A percentile compares a stretch with the other conserved stretches of the same genome.
Evolutionary conservation across 2,329 filamentous ascomycete genomes (phyloP).

Genomic region (Herpotrichia juniperi): DNA sequence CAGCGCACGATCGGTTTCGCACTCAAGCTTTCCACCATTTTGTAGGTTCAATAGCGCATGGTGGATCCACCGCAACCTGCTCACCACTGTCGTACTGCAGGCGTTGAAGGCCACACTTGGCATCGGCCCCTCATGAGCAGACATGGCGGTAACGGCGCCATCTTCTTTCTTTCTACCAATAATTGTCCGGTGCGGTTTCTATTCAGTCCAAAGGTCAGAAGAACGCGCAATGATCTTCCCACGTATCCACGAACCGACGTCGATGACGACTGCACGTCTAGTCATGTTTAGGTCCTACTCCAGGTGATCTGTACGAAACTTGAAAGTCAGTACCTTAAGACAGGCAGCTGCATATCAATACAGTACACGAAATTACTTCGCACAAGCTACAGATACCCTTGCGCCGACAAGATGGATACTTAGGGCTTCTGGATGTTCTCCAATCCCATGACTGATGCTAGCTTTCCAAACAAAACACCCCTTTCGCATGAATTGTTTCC

Average conservation of each 20-base stretch:
- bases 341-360: no score
- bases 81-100: background rate
- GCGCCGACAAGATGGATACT: no score
- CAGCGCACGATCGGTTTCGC: background rate
- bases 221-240: background rate
- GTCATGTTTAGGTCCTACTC: background rate
- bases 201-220: background rate
- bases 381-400: no score
- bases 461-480: constrained; percentile 1
- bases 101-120: constrained; percentile 9
- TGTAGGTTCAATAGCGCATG: background rate
- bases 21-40: background rate
- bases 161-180: background rate
- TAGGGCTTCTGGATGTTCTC: no score
- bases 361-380: no score
- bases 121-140: constrained; percentile 14
- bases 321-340: background rate
- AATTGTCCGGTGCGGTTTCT: background rate
- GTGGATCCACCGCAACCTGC: background rate
- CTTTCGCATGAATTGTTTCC: background rate
- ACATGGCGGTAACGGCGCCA: background rate
- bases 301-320: background rate
- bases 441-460: background rate
- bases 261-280: background rate
- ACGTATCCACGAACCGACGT: background rate